Percentiles rank a stretch among this genome's conserved stretches.
phyloP scores from a whole-genome alignment of 345 rosid species.

The Linum tenue region DNA sequence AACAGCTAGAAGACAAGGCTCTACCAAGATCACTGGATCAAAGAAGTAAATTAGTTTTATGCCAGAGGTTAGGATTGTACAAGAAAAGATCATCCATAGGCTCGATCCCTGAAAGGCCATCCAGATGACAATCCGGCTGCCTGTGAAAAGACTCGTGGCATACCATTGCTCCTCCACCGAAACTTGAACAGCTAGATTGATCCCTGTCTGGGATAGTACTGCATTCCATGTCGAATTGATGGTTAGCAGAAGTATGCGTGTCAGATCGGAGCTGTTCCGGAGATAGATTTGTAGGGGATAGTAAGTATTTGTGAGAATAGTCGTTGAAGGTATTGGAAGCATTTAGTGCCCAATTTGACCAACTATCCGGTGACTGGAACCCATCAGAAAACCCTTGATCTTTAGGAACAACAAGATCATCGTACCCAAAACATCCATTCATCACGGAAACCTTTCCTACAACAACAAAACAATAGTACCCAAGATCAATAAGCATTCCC shows the following conservation, averaged over 20 bases:
- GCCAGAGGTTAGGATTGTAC: background rate
- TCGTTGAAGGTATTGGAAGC: slow-evolving; percentile 13
- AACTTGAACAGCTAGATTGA: slow-evolving; percentile 18
- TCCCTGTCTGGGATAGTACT: slow-evolving; percentile 12
- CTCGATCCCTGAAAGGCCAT: background rate
- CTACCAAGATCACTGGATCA: slow-evolving; percentile 3
- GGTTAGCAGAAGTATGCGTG: slow-evolving; percentile 10
- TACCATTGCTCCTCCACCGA: slow-evolving; percentile 15
- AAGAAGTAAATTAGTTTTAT: background rate
- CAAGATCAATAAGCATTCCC: background rate
- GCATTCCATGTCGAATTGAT: slow-evolving; percentile 15
- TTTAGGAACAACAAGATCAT: slow-evolving; percentile 38
- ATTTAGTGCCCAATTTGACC: slow-evolving; percentile 37
- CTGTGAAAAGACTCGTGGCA: slow-evolving; percentile 3
- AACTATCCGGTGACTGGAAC: slow-evolving; percentile 39
- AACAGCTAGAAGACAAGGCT: slow-evolving; percentile 1
- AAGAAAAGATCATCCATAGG: slow-evolving; percentile 1
- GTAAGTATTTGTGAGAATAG: slow-evolving; percentile 19
- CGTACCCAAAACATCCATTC: slow-evolving; percentile 27
- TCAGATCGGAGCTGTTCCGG: slow-evolving; percentile 13
- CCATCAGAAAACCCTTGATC: slow-evolving; percentile 34
- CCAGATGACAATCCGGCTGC: background rate
- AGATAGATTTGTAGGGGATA: slow-evolving; percentile 1
- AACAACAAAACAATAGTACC: background rate
- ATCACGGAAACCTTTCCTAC: slow-evolving; percentile 34